Base-by-base conservation (phyloP, 2,329 filamentous ascomycete genomes). In the Lachnellula cervina region DNA sequence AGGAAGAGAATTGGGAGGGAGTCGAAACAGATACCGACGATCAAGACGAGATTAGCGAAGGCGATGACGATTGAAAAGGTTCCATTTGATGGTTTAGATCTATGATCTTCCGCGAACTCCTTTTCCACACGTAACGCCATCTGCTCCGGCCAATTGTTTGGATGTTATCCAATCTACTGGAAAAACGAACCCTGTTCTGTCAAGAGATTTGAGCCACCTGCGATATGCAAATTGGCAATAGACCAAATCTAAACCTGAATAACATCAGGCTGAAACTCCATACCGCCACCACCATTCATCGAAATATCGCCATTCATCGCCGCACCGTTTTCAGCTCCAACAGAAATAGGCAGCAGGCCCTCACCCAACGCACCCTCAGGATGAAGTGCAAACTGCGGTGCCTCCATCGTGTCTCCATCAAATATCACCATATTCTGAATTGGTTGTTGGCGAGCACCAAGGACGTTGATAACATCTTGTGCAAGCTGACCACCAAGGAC, bases 381-480 rank as follows among this genome's bases (percentile, higher is more conserved):
- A 68, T 95, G 90, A 43, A 97, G 77, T 2, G 90, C 81, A 69
- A 94, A 96, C 62, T 94, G 85, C 2, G 84, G 84, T 0, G 88
- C 89, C 62, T 89, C 82, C 72, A 89, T 88, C 46, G 80, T 81
- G 64, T 90, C 88, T 14, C 92, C 92, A 70, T 97, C 91, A 66
- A 97, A 96, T 19, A 97, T 77, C 49, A 96, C 81, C 70, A 96
- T 84, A 71, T 99, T 99, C 74, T 99, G 94, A 43, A 99, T 88
- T 0, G 94, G 94, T 72, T 97, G 94, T 74, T 97, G 91, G 42
- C 88, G 85, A 69, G 89, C 85, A 49, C 92, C 90, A 5, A 97
- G 81, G 34, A 97, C 92, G 67, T 97, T 97, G 74, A 99, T 97
- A 51, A 96, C 91, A 69, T 99, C 94, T 73, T 99, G 94, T 0